phyloP scores from a whole-genome alignment of 495 filamentous ascomycete species.

The Letharia lupina region DNA sequence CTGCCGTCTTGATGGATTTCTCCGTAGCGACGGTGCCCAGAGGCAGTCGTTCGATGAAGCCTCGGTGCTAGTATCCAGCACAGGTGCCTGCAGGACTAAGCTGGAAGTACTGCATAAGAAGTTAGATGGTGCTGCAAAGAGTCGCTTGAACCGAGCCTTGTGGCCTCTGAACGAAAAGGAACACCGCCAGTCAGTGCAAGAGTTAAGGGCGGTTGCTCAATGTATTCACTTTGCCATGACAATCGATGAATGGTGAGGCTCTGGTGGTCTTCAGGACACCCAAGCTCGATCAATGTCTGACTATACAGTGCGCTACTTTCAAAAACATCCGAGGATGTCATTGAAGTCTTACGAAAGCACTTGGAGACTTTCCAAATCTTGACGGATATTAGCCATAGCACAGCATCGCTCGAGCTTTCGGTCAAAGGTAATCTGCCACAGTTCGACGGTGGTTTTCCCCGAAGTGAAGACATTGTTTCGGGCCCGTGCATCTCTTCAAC shows the following conservation, averaged over 20 bases:
- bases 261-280: neutral
- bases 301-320: conserved; percentile 4
- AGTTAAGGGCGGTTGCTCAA: conserved; percentile 9
- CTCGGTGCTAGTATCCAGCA: conserved; percentile 11
- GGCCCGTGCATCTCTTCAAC: neutral
- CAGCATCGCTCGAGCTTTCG: conserved; percentile 1
- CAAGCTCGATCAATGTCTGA: conserved; percentile 4
- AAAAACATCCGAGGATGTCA: conserved; percentile 15
- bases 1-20: conserved; percentile 10
- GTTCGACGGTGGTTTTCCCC: neutral
- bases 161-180: conserved; percentile 19
- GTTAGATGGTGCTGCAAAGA: conserved; percentile 1
- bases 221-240: conserved; percentile 19
- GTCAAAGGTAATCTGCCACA: conserved; percentile 1
- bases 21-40: neutral
- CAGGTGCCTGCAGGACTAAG: conserved; percentile 8
- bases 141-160: neutral
- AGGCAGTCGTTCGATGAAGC: neutral
- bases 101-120: conserved; percentile 10
- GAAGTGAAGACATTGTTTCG: neutral
- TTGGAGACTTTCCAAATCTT: conserved; percentile 11
- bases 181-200: conserved; percentile 15
- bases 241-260: conserved; percentile 10
- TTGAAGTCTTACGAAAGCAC: conserved; percentile 11
- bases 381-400: neutral